Evolutionary conservation across 441 rosid genomes (phyloP), one percentile per base, ranked within the genome.

Genomic region (Rhodomyrtus psidioides): DNA sequence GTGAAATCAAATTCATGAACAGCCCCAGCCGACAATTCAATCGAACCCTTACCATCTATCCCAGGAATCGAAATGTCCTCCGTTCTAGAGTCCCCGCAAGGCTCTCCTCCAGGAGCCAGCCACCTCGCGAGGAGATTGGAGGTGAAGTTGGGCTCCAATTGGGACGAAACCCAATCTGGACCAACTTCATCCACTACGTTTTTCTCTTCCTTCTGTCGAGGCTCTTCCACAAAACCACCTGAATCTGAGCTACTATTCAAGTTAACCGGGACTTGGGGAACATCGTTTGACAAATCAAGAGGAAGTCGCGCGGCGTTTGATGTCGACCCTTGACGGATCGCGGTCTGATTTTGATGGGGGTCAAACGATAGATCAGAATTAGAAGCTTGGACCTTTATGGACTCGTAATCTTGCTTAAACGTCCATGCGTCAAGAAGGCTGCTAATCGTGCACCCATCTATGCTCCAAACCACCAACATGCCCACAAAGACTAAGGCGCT

Each of bases 401-500:
- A 60, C 83, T 46, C 86, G 55, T 30, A 82, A 27, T 34, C 89
- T 53, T 91, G 92, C 82, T 90, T 91, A 84, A 90, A 82, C 90
- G 91, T 94, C 98, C 98, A 92, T 1, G 94, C 92, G 56, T 92
- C 86, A 26, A 96, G 79, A 75, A 95, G 90, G 89, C 86, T 90
- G 86, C 86, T 91, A 56, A 96, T 84, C 14, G 91, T 88, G 60
- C 93, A 88, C 4, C 96, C 95, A 84, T 97, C 99, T 19, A 95
- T 86, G 92, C 94, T 93, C 98, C 98, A 95, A 65, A 94, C 90
- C 34, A 89, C 92, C 83, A 94, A 86, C 98, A 94, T 88, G 26
- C 91, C 93, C 70, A 92, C 86, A 84, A 94, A 94, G 55, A 93
- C 94, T 7, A 96, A 88, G 85, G 94, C 92, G 12, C 94, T 92